phyloP scores from a whole-genome alignment of 805 yeast genomes.

The Yarrowia osloensis region DNA sequence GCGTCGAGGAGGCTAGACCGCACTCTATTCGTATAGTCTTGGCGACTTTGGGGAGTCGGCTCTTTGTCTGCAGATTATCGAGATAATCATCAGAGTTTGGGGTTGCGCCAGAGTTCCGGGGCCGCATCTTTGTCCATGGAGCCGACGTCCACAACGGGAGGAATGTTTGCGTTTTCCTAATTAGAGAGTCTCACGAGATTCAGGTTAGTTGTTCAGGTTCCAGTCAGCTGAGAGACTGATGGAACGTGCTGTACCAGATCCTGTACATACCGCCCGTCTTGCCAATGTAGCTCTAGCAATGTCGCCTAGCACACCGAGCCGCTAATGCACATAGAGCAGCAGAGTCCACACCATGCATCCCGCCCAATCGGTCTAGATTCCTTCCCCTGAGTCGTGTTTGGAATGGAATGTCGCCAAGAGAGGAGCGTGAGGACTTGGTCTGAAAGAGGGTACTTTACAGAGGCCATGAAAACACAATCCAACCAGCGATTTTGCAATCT shows the following conservation, averaged over 20 bases:
- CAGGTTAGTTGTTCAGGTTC: too few relatives aligned
- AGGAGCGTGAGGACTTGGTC: too few relatives aligned
- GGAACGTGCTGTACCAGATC: too few relatives aligned
- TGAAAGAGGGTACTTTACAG: too few relatives aligned
- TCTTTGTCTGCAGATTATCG: constrained; percentile 25
- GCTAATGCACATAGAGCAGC: background rate
- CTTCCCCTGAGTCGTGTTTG: background rate
- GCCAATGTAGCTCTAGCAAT: too few relatives aligned
- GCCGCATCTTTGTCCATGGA: background rate
- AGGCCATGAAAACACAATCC: too few relatives aligned
- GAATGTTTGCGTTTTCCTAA: background rate
- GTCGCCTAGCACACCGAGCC: background rate
- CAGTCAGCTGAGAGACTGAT: too few relatives aligned
- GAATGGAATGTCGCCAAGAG: constrained; percentile 2
- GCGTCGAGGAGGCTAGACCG: background rate
- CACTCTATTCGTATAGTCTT: background rate
- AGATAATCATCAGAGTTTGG: constrained; percentile 25
- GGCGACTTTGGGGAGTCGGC: background rate
- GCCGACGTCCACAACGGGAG: background rate
- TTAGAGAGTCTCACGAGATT: too few relatives aligned
- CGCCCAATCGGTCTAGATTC: background rate
- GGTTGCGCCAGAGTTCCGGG: constrained; percentile 8
- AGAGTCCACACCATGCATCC: background rate
- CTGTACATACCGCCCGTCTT: too few relatives aligned
- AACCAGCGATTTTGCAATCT: too few relatives aligned